Evolutionary conservation across 176 grass and related monocot species (phyloP).

Genomic region (Eragrostis curvula): DNA sequence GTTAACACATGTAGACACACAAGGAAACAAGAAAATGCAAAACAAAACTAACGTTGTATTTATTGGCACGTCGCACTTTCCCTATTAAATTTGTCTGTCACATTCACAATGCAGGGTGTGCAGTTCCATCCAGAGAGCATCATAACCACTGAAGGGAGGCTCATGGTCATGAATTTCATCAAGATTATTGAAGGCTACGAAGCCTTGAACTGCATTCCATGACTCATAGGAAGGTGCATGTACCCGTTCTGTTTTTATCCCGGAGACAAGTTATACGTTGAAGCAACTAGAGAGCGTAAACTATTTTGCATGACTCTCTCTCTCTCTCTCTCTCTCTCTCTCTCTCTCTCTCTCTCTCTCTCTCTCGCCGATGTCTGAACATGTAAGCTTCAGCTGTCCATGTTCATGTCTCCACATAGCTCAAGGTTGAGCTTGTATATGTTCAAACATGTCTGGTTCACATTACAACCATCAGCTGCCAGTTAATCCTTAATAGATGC

Average conservation of each 20-base stretch:
- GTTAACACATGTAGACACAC: background rate
- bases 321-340: no score
- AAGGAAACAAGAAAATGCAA: background rate
- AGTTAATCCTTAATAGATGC: background rate
- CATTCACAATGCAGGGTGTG: slow-evolving; percentile 41
- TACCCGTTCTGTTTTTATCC: background rate
- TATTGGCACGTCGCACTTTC: background rate
- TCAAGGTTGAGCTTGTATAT: background rate
- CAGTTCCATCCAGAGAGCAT: slow-evolving; percentile 74
- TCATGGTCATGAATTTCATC: slow-evolving; percentile 52
- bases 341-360: no score
- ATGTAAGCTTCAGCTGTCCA: background rate
- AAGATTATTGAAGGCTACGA: slow-evolving; percentile 51
- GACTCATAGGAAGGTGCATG: slow-evolving; percentile 21
- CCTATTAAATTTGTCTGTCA: slow-evolving; percentile 3
- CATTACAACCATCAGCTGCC: background rate
- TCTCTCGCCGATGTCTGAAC: background rate
- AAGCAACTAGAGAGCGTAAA: no score
- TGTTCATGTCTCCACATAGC: background rate
- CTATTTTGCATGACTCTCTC: no score
- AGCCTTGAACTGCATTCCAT: slow-evolving; percentile 37
- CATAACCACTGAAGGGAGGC: slow-evolving; percentile 52
- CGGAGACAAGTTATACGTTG: no score
- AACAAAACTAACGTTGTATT: background rate
- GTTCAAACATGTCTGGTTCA: background rate